Base-by-base conservation (phyloP, 306 rosid species). In the Citrullus mucosospermus region DNA sequence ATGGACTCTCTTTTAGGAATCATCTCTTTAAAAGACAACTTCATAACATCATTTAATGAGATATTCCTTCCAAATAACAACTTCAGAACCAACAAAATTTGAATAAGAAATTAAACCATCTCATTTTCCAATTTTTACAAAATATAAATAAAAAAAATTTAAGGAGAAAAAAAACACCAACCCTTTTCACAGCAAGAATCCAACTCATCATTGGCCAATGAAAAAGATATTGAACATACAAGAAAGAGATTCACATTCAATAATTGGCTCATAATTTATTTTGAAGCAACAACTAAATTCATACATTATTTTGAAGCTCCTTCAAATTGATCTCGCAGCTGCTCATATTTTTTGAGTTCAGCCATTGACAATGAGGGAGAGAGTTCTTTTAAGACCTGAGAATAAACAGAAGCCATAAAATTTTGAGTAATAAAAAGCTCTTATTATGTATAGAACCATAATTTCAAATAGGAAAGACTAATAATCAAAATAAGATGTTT, bases 301-400 rank as follows among this genome's bases (percentile, higher is more conserved):
- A 8, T 63, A 63, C 71, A 38, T 88, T 83, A 91, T 82, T 88
- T 89, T 78, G 91, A 83, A 73, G 87, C 65, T 79, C 98, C 97
- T 91, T 92, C 95, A 82, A 94, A 92, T 82, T 90, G 98, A 83
- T 91, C 93, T 70, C 98, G 87, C 73, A 92, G 92, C 78, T 74
- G 76, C 85, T 95, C 97, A 13, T 92, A 91, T 82, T 91, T 95
- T 86, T 87, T 86, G 44, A 95, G 92, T 85, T 95, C 96, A 3
- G 91, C 82, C 84, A 80, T 80, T 28, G 98, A 92, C 46, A 92
- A 91, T 12, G 97, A 95, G 61, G 97, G 97, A 25, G 92, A 77
- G 15, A 92, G 85, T 76, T 92, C 96, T 46, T 66, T 85, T 17
- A 92, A 85, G 80, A 91, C 97, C 97, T 92, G 88, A 85, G 60